A percentile compares a stretch with the other conserved stretches of the same genome.
These are phyloP conservation scores for Piper betle DNA, from an alignment of 164 flowering plant species.

Conservation along the genomic window DNA sequence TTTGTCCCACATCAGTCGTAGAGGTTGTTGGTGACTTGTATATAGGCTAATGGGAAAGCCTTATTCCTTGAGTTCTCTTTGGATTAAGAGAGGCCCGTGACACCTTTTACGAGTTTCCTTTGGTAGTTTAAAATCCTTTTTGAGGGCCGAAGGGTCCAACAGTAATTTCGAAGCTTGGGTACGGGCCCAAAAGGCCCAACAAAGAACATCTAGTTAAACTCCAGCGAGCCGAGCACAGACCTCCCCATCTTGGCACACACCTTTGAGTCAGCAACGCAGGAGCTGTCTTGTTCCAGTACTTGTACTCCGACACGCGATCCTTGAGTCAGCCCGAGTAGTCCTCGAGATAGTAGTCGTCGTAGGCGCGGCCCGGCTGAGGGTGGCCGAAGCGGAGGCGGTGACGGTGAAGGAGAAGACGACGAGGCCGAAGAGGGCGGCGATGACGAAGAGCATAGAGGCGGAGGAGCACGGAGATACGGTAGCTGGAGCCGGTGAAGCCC, in stretches of 20 bases:
- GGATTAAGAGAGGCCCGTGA: too few species aligned
- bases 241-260: conserved; percentile 48
- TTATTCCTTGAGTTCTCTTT: too few species aligned
- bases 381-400: conserved; percentile 70
- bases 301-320: conserved; percentile 37
- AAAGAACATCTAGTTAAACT: conserved; percentile 54
- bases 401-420: conserved; percentile 75
- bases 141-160: too few species aligned
- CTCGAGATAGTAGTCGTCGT: conserved; percentile 60
- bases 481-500: conserved; percentile 92
- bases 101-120: too few species aligned
- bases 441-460: conserved; percentile 73
- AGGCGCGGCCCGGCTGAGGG: conserved; percentile 30
- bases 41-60: too few species aligned
- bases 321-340: conserved; percentile 90
- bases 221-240: conserved; percentile 35
- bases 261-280: conserved; percentile 63
- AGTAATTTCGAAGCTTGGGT: too few species aligned
- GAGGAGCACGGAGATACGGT: conserved; percentile 67
- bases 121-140: too few species aligned
- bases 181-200: too few species aligned
- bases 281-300: conserved; percentile 62
- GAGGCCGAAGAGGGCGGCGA: conserved; percentile 63
- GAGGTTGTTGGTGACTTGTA: too few species aligned
- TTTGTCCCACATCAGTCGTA: too few species aligned